Base-by-base conservation (phyloP, 192 early-diverging fungal genomes). In the Coemansia brasiliensis region DNA sequence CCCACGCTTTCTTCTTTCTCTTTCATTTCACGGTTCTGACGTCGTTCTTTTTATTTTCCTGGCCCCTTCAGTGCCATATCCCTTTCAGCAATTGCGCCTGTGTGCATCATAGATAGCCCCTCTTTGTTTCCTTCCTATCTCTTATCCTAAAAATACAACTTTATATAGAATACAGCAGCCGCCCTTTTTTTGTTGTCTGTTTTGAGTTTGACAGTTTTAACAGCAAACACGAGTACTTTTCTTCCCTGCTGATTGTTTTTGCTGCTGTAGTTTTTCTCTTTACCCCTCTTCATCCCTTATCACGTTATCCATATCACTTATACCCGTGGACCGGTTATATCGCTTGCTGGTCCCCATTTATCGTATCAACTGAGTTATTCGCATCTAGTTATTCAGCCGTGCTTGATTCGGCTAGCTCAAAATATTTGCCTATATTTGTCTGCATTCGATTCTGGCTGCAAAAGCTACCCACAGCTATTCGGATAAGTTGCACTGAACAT, bases 301-400 rank as follows among this genome's bases (percentile, higher is more conserved):
- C 50, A 52, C 49, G 50, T 49, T 59, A 59, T 59, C 46, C 46
- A 21, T 59, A 38, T 59, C 46, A 39, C 52, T 53, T 53, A 53
- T 53, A 53, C 52, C 52, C 22, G 52, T 53, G 52, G 50, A 35
- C 50, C 25, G 50, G 50, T n/a, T 37, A 5, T 17, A 37, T 11
- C 32, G 10, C 29, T 24, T 26, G 7, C 49, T 32, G 25, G 26
- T 29, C 32, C 15, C 24, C 49, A 16, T 29, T 51, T 51, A 51
- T 51, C 49, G 12, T 29, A 51, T 51, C 26, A 15, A 27, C 49
- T 51, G 49, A 53, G 52, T 53, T 53, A 53, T 39, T 29, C 52
- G 37, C 52, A 53, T 53, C 26, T 51, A 51, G 21, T 51, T 51
- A 51, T 51, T 51, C 26, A 26, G 21, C 48, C 29, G 26, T n/a